Percentiles rank a stretch among this genome's conserved stretches.
phyloP scores from a whole-genome alignment of 495 filamentous ascomycete species.

The Podospora anserina region DNA sequence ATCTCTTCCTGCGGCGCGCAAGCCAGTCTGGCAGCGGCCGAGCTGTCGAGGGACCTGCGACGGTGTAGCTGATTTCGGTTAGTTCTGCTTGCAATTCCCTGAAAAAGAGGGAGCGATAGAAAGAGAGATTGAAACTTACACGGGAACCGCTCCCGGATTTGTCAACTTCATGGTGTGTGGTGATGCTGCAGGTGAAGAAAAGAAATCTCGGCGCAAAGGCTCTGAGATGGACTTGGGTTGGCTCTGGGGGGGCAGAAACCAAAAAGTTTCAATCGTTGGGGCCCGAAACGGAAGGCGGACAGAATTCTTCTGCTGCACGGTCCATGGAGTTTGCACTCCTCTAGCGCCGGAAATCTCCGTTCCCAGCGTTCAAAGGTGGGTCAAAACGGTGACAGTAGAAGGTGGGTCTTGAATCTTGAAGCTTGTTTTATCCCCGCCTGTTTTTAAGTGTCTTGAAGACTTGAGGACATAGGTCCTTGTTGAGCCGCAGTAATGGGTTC shows the following conservation, averaged over 20 bases:
- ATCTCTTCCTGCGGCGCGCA: slow-evolving; percentile 83
- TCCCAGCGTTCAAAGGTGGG: background rate
- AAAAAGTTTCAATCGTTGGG: slow-evolving; percentile 23
- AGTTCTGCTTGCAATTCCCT: background rate
- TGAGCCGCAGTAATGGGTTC: no score
- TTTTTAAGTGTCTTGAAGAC: background rate
- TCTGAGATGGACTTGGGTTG: slow-evolving; percentile 2
- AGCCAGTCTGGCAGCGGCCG: slow-evolving; percentile 94
- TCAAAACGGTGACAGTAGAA: background rate
- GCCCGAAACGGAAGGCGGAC: slow-evolving; percentile 23
- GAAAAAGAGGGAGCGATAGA: background rate
- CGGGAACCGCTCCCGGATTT: slow-evolving; percentile 81
- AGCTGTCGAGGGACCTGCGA: slow-evolving; percentile 87
- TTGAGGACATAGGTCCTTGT: no score
- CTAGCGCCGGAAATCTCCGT: slow-evolving; percentile 9
- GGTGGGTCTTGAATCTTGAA: background rate
- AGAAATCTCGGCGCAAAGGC: slow-evolving; percentile 5
- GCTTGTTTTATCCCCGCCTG: background rate
- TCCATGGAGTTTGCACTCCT: background rate
- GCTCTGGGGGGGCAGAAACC: slow-evolving; percentile 19
- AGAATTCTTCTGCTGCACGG: background rate
- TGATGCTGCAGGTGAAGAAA: slow-evolving; percentile 8
- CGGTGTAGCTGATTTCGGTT: slow-evolving; percentile 56
- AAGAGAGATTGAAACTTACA: slow-evolving; percentile 44
- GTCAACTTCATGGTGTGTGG: slow-evolving; percentile 73